phyloP scores from a whole-genome alignment of 2,329 filamentous ascomycete genomes.

The Colletotrichum navitas region DNA sequence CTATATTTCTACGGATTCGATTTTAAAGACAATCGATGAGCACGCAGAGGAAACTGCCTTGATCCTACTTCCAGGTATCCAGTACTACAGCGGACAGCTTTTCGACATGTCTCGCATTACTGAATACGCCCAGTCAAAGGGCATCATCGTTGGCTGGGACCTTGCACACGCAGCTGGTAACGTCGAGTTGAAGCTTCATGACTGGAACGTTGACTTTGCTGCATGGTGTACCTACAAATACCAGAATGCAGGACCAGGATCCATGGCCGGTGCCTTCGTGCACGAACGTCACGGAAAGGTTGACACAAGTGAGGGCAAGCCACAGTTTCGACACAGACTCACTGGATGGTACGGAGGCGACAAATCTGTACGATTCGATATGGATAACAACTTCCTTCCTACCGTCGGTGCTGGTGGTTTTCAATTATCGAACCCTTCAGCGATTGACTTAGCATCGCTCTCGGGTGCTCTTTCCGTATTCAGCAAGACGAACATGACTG shows the following conservation, averaged over 20 bases:
- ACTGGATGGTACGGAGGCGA: constrained; percentile 84
- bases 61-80: constrained; percentile 80
- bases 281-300: constrained; percentile 75
- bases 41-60: constrained; percentile 76
- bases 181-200: constrained; percentile 77
- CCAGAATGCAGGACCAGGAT: constrained; percentile 80
- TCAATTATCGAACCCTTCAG: constrained; percentile 81
- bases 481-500: constrained; percentile 75
- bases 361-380: constrained; percentile 75
- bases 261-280: constrained; percentile 79
- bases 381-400: constrained; percentile 80
- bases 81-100: constrained; percentile 85
- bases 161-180: constrained; percentile 83
- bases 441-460: constrained; percentile 82
- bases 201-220: constrained; percentile 86
- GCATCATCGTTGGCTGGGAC: constrained; percentile 80
- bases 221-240: constrained; percentile 91
- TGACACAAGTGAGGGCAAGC: constrained; percentile 55
- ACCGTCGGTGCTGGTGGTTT: constrained; percentile 79
- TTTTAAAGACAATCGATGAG: constrained; percentile 75
- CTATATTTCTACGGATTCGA: constrained; percentile 73
- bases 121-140: constrained; percentile 73
- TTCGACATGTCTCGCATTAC: constrained; percentile 82
- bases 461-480: constrained; percentile 81
- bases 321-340: constrained; percentile 70